Conservation (phyloP, 2,329 filamentous ascomycete genomes). For the Trichophyton schoenleinii region DNA sequence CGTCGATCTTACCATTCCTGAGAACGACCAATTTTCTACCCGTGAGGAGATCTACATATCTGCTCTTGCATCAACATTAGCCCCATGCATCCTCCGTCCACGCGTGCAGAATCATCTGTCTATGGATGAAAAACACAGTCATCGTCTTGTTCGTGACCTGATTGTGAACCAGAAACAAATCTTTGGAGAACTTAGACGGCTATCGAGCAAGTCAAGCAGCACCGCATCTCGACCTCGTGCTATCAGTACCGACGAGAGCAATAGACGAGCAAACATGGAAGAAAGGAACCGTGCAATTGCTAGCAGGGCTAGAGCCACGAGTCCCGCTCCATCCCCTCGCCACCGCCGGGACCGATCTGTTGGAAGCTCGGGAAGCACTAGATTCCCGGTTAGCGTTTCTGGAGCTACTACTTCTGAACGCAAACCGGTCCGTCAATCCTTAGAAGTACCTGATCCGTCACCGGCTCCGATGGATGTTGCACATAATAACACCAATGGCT, state of each 20-base stretch:
- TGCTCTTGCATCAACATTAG: slow-evolving; percentile 59
- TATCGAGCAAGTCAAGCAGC: slow-evolving; percentile 26
- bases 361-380: slow-evolving; percentile 47
- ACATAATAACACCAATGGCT: slow-evolving; percentile 30
- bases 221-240: slow-evolving; percentile 55
- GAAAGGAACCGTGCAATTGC: slow-evolving; percentile 72
- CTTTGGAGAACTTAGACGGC: slow-evolving; percentile 87
- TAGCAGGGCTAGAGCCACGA: slow-evolving; percentile 59
- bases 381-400: slow-evolving; percentile 70
- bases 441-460: slow-evolving; percentile 60
- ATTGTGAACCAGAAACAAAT: slow-evolving; percentile 91
- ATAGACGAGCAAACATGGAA: slow-evolving; percentile 85
- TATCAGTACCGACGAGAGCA: slow-evolving; percentile 90
- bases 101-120: slow-evolving; percentile 79
- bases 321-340: slow-evolving; percentile 43
- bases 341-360: slow-evolving; percentile 74
- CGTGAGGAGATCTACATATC: slow-evolving; percentile 78
- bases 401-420: slow-evolving; percentile 38
- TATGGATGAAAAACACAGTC: slow-evolving; percentile 88
- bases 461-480: slow-evolving; percentile 23
- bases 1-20: slow-evolving; percentile 91
- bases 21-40: slow-evolving; percentile 74
- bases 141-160: slow-evolving; percentile 79
- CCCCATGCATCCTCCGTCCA: slow-evolving; percentile 78
- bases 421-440: slow-evolving; percentile 48